Base-by-base conservation (phyloP, 2,329 filamentous ascomycete genomes). In the Diaporthe vexans region DNA sequence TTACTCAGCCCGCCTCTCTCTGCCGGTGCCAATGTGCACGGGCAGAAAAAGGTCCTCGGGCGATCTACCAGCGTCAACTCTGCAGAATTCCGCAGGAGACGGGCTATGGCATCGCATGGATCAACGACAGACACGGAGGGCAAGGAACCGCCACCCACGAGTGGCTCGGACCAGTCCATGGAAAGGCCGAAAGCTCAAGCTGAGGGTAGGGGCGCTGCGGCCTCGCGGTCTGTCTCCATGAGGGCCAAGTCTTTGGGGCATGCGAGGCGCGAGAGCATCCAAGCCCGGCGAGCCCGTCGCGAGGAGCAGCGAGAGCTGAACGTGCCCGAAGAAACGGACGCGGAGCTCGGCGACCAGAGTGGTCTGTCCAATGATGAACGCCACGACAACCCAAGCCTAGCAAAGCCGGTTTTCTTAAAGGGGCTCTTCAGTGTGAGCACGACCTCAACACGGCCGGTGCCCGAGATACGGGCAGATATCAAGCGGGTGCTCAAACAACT, bases 391-490 rank as follows among this genome's bases (percentile, higher is more conserved):
- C 92, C 93, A 7, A 95, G 97, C 78, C 90, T 96, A 75, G 92
- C 96, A 71, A 98, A 98, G 82, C 97, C 97, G 0, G 97, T 98
- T 4, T 98, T 94, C 82, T 90, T 99, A 73, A 99, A 98, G 84
- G 97, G 97, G 6, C 88, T 99, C 24, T 98, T 99, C 85, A 98
- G 96, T 79, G 97, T 98, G 71, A 97, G 95, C 5, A 99, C 97
- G 0, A 99, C 97, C 9, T 98, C 95, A 74, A 97, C 93, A 80
- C 97, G 97, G 81, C 94, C 96, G 0, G 90, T 98, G 15, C 87
- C 92, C 1, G 91, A 95, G 74, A 99, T 99, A 76, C 92, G 96
- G 52, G 87, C 91, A 9, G 97, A 99, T 81, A 94, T 99, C 78
- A 97, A 97, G 80, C 90, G 96, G 67, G 97, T 98, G 3, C 85